Evolutionary conservation across 2,329 filamentous ascomycete genomes (phyloP).

Genomic region (Didymella lethalis): DNA sequence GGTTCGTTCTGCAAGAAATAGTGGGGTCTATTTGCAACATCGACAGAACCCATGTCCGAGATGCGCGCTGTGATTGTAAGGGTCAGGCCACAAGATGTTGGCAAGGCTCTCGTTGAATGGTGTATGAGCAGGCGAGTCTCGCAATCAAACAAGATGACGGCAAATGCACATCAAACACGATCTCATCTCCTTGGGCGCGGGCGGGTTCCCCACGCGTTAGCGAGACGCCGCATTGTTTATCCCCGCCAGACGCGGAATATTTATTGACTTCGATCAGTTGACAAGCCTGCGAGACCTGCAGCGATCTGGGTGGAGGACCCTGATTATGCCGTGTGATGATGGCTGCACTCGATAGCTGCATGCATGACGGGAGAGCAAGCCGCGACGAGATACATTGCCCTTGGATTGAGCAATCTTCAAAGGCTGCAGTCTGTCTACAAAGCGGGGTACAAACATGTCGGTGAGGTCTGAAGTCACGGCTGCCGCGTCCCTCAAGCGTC

Average conservation of each 20-base stretch:
- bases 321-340: constrained; percentile 20
- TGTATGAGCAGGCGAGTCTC: constrained; percentile 11
- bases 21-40: constrained; percentile 28
- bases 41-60: constrained; percentile 23
- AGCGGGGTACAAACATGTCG: constrained; percentile 40
- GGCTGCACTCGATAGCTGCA: constrained; percentile 20
- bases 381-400: constrained; percentile 17
- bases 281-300: constrained; percentile 21
- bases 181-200: constrained; percentile 32
- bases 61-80: constrained; percentile 19
- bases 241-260: constrained; percentile 23
- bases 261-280: constrained; percentile 17
- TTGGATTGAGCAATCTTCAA: constrained; percentile 11
- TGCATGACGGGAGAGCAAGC: constrained; percentile 16
- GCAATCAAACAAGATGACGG: constrained; percentile 31
- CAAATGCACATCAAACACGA: constrained; percentile 33
- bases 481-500: constrained; percentile 26
- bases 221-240: constrained; percentile 22
- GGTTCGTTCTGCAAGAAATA: constrained; percentile 21
- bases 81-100: constrained; percentile 11
- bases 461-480: constrained; percentile 32
- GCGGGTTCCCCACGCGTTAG: constrained; percentile 37
- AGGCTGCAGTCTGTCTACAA: constrained; percentile 11
- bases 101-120: neutral
- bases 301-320: constrained; percentile 23